Evolutionary conservation across 148 eudicot genomes (phyloP), one percentile per base, ranked within the genome.

Genomic region (Rheum nobile): DNA sequence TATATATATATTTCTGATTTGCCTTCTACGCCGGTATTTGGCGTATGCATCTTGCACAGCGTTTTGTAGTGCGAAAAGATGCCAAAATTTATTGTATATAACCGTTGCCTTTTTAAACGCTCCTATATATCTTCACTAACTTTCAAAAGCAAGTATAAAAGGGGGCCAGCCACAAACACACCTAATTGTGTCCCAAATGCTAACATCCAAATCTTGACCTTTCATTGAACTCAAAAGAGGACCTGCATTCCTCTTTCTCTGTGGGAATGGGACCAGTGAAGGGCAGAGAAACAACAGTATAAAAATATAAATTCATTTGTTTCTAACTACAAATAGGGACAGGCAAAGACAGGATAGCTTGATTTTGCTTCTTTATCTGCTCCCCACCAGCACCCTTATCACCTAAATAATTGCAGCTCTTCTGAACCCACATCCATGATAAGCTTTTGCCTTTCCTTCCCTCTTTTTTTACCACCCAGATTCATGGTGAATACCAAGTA

Each of bases 381-480:
- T 21, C 61, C 7, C 61, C 61, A 22, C 61, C 29, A 54, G 28
- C 61, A 54, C 52, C 61, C 61, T 54, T 54, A 22, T 54, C 61
- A 54, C 61, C 61, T 54, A 54, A 54, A 54, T 54, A 7, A 54
- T 54, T 54, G 61, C 61, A 54, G 9, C 61, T 9, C 61, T 9
- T 54, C 61, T 54, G 61, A 54, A 54, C 61, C 61, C 61, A 54
- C 61, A 28, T 24, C 24, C 61, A 21, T 54, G 61, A 54, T 54
- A 54, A 54, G 61, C 26, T 54, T 54, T 21, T 54, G 29, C 61
- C 61, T 22, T 54, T 54, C 6, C 28, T 54, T 10, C 9, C 11
- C 28, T 52, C 22, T 2, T 54, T 22, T 24, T 54, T 54, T 8
- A 21, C 61, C 29, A 22, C 6, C 61, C 61, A 54, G 28, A 22